Evolutionary conservation across 305 asterid genomes (phyloP).

Genomic region (Nicotiana rustica): DNA sequence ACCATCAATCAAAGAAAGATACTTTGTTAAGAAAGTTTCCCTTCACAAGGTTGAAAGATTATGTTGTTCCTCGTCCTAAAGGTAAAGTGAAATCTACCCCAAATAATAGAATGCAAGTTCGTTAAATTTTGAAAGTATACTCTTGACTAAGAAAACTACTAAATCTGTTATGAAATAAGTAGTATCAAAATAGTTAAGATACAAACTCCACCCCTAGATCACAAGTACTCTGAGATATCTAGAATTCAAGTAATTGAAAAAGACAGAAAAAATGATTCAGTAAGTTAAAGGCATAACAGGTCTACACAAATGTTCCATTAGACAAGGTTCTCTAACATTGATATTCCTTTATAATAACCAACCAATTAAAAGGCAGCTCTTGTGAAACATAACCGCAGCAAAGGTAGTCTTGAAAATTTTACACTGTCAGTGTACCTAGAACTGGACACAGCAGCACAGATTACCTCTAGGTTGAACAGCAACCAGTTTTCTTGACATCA

Average conservation of each 20-base stretch:
- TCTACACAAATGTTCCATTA: constrained; percentile 22
- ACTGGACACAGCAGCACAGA: not conserved
- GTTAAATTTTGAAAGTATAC: not conserved
- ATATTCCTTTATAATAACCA: not conserved
- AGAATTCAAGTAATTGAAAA: not conserved
- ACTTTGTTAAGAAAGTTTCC: not conserved
- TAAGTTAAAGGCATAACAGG: not conserved
- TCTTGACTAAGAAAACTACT: too few relatives aligned
- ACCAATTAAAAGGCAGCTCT: not conserved
- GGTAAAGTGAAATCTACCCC: not conserved
- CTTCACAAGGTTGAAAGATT: not conserved
- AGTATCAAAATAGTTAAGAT: not conserved
- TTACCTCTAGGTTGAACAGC: constrained; percentile 53
- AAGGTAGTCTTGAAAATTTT: constrained; percentile 31
- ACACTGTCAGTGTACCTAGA: constrained; percentile 4
- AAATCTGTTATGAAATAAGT: not conserved
- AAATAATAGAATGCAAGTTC: not conserved
- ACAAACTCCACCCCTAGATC: not conserved
- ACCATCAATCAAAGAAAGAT: not conserved
- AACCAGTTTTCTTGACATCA: constrained; percentile 66
- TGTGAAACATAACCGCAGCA: not conserved
- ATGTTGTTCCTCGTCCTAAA: not conserved
- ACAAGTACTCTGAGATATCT: not conserved
- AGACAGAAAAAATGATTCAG: constrained; percentile 23
- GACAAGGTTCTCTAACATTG: not conserved